Conservation (phyloP, 1,139 yeast genomes). For the Nadsonia starkeyi-henricii region DNA sequence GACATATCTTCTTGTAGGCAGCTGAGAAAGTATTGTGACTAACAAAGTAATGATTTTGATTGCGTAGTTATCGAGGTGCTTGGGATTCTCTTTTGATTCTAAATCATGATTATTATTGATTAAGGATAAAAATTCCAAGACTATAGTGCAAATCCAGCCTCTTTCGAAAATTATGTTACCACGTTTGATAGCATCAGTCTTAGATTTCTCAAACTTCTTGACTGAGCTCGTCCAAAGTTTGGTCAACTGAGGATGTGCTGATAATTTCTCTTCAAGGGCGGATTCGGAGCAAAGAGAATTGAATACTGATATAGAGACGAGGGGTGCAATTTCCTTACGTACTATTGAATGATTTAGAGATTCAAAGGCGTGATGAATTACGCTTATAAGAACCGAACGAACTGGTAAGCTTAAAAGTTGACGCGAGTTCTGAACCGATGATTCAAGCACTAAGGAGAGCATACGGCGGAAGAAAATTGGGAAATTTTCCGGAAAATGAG, state of each 20-base stretch:
- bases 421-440: conserved; percentile 2
- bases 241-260: conserved; percentile 12
- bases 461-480: conserved; percentile 18
- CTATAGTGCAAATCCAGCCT: conserved; percentile 17
- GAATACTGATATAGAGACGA: conserved; percentile 31
- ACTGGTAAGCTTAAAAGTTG: neutral
- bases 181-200: neutral
- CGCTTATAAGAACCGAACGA: neutral
- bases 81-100: neutral
- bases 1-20: conserved; percentile 30
- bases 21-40: conserved; percentile 26
- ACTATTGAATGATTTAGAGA: conserved; percentile 16
- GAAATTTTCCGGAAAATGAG: conserved; percentile 13
- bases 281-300: conserved; percentile 14
- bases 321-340: conserved; percentile 21
- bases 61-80: neutral
- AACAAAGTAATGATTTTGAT: conserved; percentile 11
- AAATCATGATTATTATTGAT: neutral
- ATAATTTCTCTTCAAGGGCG: conserved; percentile 13
- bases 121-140: conserved; percentile 8
- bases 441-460: conserved; percentile 12
- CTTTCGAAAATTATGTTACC: conserved; percentile 10
- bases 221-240: conserved; percentile 18
- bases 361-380: conserved; percentile 12
- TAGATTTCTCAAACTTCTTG: conserved; percentile 11